Conservation (phyloP, 2,329 filamentous ascomycete species). For the Emergomyces africanus region DNA sequence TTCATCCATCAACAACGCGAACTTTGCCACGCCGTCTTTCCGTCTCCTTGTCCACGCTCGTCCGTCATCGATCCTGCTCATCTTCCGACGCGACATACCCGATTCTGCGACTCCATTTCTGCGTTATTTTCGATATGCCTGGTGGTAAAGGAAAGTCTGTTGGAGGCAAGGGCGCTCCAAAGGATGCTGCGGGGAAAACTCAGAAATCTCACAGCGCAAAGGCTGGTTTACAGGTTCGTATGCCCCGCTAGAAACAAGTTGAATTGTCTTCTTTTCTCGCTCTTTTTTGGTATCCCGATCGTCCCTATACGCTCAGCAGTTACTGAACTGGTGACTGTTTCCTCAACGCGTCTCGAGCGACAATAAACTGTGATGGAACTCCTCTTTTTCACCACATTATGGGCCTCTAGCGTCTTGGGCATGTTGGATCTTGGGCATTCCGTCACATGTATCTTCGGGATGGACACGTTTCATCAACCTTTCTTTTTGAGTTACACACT, state of each 20-base stretch:
- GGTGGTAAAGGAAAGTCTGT: conserved; percentile 91
- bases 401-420: neutral
- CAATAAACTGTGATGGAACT: neutral
- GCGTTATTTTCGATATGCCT: conserved; percentile 41
- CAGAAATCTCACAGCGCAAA: conserved; percentile 90
- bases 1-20: conserved; percentile 32
- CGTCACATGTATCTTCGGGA: neutral
- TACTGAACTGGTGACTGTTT: neutral
- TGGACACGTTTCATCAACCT: conserved; percentile 1
- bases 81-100: conserved; percentile 17
- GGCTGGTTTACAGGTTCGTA: conserved; percentile 83
- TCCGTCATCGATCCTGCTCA: conserved; percentile 14
- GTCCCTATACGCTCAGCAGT: neutral
- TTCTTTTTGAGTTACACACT: conserved; percentile 1
- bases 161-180: conserved; percentile 83
- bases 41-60: conserved; percentile 12
- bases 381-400: neutral
- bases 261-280: neutral
- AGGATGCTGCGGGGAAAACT: conserved; percentile 71
- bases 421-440: neutral
- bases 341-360: conserved; percentile 4
- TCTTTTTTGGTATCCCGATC: neutral
- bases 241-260: conserved; percentile 8
- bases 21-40: conserved; percentile 5
- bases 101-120: conserved; percentile 7